Evolutionary conservation across 2,329 filamentous ascomycete species (phyloP), one percentile per base, ranked within the genome.

Genomic region (Berkeleyomyces basicola): DNA sequence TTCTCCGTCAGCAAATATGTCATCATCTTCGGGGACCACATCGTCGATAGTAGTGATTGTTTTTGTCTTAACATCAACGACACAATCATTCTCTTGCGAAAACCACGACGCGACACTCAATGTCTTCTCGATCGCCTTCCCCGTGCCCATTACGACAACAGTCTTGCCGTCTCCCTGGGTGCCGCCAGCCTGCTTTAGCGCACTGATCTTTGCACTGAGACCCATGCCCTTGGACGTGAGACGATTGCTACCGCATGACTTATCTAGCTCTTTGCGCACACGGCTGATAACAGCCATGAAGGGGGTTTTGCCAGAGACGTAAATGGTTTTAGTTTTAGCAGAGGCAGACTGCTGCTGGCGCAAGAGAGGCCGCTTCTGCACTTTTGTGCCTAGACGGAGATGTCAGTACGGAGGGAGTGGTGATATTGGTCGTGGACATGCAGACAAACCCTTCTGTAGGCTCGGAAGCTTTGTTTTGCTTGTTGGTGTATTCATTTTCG

Each of bases 211-310:
- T 16, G 77, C 72, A 49, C 75, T 71, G 3, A 82, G 71, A 4
- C 76, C 74, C 46, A 75, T 68, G 53, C 75, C 73, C 66, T 76
- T 76, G 44, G 53, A 62, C 11, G 58, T 63, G 11, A 62, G 42
- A 9, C 63, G 58, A 36, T 63, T 63, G 59, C 51, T 51, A n/a
- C 64, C 63, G 47, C 74, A 75, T 3, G 79, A 77, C 44, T 79
- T 76, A 53, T 80, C 75, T 3, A 90, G 81, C 1, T 83, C 78
- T 65, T 82, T 82, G 65, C 82, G 80, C 11, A 84, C 79, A 59
- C 86, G 83, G 68, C 82, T 83, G 10, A 88, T 78, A 3, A 82
- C 77, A 9, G 85, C 81, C 72, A 88, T 81, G 75, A 88, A 87
- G 5, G 84, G 83, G 0, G 85, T 83, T 44, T 76, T 76, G 47